These are phyloP conservation scores for Graphilbum ipis-grandicollis DNA, from an alignment of 2,329 filamentous ascomycete species.

Conservation along the genomic window DNA sequence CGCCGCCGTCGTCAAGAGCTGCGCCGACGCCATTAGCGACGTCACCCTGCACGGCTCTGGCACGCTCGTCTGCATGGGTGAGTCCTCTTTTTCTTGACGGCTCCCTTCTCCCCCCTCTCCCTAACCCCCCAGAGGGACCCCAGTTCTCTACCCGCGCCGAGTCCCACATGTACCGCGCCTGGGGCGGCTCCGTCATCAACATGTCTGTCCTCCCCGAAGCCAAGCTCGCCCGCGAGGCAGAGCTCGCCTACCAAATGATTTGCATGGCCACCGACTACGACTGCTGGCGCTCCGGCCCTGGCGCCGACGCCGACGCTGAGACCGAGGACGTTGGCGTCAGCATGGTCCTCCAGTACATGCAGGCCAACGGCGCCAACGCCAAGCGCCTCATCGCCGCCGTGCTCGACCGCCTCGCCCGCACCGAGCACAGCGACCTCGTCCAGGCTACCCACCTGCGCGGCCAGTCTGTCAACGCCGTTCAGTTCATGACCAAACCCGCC, in stretches of 20 bases:
- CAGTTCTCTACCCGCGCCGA: constrained; percentile 95
- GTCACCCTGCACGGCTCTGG: constrained; percentile 72
- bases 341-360: constrained; percentile 96
- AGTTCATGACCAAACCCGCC: constrained; percentile 64
- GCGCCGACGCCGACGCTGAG: constrained; percentile 53
- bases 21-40: constrained; percentile 58
- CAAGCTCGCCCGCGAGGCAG: constrained; percentile 89
- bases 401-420: constrained; percentile 65
- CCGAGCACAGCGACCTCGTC: constrained; percentile 60
- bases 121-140: constrained; percentile 57
- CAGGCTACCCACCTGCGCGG: constrained; percentile 69
- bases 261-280: constrained; percentile 99
- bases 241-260: constrained; percentile 95
- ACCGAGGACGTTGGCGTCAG: constrained; percentile 79
- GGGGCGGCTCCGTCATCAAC: constrained; percentile 93
- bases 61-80: constrained; percentile 82
- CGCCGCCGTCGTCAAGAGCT: constrained; percentile 58
- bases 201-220: constrained; percentile 93
- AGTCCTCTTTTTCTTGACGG: constrained; percentile 14
- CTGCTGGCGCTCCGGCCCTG: constrained; percentile 76
- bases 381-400: constrained; percentile 72
- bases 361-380: constrained; percentile 78
- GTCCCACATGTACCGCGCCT: constrained; percentile 83
- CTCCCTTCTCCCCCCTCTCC: neutral
- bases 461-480: constrained; percentile 57